Conservation (phyloP, 495 filamentous ascomycete genomes). For the Lophiostoma macrostomum region DNA sequence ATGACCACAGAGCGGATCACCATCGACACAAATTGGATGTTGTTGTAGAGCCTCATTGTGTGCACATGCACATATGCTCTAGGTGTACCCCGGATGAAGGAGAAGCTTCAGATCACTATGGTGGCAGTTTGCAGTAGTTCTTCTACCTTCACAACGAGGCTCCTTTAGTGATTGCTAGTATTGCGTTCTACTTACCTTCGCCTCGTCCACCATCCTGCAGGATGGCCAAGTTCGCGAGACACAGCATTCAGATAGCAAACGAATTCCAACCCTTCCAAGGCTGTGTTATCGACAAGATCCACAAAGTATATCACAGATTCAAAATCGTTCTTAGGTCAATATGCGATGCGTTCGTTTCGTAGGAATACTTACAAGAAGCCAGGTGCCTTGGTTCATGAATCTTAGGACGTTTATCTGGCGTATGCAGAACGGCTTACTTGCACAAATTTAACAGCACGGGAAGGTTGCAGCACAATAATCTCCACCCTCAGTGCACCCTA, state of each 20-base stretch:
- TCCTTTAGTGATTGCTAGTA: not conserved
- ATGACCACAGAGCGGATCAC: too few species aligned
- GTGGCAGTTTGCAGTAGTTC: too few species aligned
- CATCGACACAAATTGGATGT: too few species aligned
- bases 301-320: conserved; percentile 49
- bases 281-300: conserved; percentile 53
- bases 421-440: conserved; percentile 47
- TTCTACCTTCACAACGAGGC: conserved; percentile 15
- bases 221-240: conserved; percentile 55
- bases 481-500: conserved; percentile 63
- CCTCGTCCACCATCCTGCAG: conserved; percentile 54
- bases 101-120: too few species aligned
- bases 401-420: conserved; percentile 47
- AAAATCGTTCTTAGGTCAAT: too few species aligned
- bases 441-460: conserved; percentile 68
- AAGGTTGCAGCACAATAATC: conserved; percentile 68
- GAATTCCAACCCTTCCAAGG: too few species aligned
- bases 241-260: too few species aligned
- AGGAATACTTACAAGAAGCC: too few species aligned
- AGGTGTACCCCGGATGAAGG: too few species aligned
- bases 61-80: too few species aligned
- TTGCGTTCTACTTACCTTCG: conserved; percentile 7
- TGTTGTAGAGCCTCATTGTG: too few species aligned
- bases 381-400: not conserved
- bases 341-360: too few species aligned